phyloP scores from a whole-genome alignment of 2,329 filamentous ascomycete genomes.

The Paecilomyces dactylethromorphus region DNA sequence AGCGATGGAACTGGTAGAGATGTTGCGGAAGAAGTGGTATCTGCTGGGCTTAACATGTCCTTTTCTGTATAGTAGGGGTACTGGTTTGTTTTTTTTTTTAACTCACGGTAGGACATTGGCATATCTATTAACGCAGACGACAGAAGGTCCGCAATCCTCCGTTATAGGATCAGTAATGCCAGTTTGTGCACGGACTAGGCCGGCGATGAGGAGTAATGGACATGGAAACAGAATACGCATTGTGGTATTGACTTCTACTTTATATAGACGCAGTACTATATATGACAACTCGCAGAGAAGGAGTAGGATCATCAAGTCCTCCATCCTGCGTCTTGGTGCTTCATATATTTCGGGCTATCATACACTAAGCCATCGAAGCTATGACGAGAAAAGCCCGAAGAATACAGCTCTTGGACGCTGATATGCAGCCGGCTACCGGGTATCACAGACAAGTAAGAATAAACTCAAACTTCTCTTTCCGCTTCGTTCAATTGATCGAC shows the following conservation, averaged over 20 bases:
- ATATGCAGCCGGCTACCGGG: neutral
- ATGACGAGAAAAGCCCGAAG: neutral
- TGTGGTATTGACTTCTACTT: neutral
- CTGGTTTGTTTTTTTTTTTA: neutral
- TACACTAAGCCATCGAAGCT: neutral
- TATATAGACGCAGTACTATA: neutral
- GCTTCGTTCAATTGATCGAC: neutral
- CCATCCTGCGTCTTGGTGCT: neutral
- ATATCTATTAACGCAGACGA: conserved; percentile 35
- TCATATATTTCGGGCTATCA: neutral
- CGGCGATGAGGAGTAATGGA: conserved; percentile 4
- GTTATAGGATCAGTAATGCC: conserved; percentile 22
- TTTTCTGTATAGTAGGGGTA: neutral
- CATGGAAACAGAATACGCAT: neutral
- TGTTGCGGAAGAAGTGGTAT: conserved; percentile 31
- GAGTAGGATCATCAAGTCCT: neutral
- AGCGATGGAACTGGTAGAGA: conserved; percentile 15
- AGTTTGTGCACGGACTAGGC: conserved; percentile 13
- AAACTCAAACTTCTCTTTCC: neutral
- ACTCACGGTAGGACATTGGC: conserved; percentile 18
- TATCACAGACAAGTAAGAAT: neutral
- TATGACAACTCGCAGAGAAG: neutral
- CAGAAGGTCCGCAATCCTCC: conserved; percentile 20
- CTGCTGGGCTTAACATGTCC: conserved; percentile 19
- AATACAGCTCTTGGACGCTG: neutral